phyloP scores from a whole-genome alignment of 2,329 filamentous ascomycete species.

The Aspergillus latus region DNA sequence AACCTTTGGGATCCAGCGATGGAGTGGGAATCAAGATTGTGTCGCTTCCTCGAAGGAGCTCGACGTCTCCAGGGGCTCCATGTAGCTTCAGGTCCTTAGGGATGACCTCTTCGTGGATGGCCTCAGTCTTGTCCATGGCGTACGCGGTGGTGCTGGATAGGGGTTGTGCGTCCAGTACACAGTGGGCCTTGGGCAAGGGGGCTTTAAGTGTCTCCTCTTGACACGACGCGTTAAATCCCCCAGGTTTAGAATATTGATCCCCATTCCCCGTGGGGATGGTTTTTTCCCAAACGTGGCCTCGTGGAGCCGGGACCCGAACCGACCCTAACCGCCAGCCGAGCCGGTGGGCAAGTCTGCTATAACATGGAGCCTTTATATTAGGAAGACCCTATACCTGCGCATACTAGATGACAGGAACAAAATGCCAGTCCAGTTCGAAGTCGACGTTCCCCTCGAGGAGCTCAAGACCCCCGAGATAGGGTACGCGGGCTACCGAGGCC shows the following conservation, averaged over 20 bases:
- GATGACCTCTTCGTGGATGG: background rate
- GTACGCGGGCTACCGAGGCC: background rate
- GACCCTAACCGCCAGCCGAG: conserved; percentile 3
- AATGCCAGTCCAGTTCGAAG: background rate
- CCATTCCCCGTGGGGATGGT: background rate
- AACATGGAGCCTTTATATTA: too few species aligned
- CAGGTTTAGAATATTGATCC: too few species aligned
- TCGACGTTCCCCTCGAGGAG: background rate
- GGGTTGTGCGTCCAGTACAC: too few species aligned
- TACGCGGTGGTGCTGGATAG: too few species aligned
- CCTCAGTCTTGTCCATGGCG: conserved; percentile 3
- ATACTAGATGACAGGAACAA: background rate
- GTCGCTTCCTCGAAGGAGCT: conserved; percentile 9
- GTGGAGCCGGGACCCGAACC: conserved; percentile 11
- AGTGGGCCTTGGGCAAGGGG: too few species aligned
- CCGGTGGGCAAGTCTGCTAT: background rate
- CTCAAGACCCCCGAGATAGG: conserved; percentile 5
- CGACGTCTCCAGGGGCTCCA: conserved; percentile 8
- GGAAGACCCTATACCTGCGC: too few species aligned
- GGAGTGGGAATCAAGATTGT: conserved; percentile 13
- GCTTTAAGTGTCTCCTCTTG: background rate
- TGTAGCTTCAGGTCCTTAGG: background rate
- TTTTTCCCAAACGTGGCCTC: background rate
- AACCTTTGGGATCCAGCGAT: conserved; percentile 13
- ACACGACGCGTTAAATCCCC: background rate